phyloP scores from a whole-genome alignment of 768 basidiomycete species.

The Auriscalpium orientale region DNA sequence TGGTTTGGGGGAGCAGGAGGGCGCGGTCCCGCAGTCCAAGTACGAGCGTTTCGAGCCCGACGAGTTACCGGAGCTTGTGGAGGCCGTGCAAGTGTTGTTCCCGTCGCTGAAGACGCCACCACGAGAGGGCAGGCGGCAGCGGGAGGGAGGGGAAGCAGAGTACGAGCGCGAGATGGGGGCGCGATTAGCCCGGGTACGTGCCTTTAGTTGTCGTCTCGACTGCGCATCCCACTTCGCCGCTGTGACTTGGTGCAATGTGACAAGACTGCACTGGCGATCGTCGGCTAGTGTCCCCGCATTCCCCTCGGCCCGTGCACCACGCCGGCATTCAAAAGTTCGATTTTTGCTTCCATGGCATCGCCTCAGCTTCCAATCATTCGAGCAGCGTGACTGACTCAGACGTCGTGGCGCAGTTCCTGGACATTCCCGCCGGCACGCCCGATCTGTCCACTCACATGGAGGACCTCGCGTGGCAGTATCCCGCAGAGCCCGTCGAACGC shows the following conservation, averaged over 20 bases:
- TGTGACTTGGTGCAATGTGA: no score
- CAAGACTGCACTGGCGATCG: background rate
- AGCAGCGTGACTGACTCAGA: background rate
- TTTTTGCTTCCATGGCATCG: background rate
- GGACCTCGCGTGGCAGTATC: conserved; percentile 68
- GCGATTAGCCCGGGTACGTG: conserved; percentile 57
- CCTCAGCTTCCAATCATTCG: background rate
- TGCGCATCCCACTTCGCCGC: background rate
- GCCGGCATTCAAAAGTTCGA: background rate
- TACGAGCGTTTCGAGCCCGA: conserved; percentile 68
- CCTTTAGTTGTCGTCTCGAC: background rate
- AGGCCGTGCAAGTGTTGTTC: conserved; percentile 65
- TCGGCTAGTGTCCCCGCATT: background rate
- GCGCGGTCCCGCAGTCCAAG: conserved; percentile 17
- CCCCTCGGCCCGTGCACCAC: no score
- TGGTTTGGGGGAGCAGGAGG: conserved; percentile 21
- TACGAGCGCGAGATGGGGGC: conserved; percentile 72
- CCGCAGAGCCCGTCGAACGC: conserved; percentile 75
- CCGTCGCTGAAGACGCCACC: conserved; percentile 30
- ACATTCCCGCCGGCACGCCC: conserved; percentile 61
- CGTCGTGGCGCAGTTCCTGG: conserved; percentile 51
- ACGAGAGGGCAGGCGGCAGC: conserved; percentile 19
- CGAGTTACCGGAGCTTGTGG: conserved; percentile 58
- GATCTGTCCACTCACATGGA: conserved; percentile 79
- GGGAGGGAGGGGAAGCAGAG: conserved; percentile 56